Evolutionary conservation across 495 filamentous ascomycete genomes (phyloP), one percentile per base, ranked within the genome.

Genomic region (Penicillium steckii): DNA sequence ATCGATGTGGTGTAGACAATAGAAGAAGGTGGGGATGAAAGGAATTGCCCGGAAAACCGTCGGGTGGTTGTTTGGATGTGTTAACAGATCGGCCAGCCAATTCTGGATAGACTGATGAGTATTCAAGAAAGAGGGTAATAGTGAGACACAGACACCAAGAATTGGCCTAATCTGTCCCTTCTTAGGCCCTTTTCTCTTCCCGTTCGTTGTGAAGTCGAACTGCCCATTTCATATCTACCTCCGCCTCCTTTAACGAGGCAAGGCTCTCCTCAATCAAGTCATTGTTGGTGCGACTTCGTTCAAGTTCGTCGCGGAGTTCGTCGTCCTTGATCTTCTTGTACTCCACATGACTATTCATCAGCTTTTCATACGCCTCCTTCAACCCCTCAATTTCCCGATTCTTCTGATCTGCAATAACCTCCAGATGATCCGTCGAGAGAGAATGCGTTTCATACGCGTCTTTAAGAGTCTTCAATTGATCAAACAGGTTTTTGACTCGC

Each of bases 391-490:
- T 75, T 50, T 87, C 85, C 30, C 77, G 79, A 44, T 84, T 79
- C 68, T 88, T 85, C 66, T 90, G 85, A 45, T 89, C 85, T 57
- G 82, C 81, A 25, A 90, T 65, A 43, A 80, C 75, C 44, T 86
- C 76, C 26, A 90, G 69, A 53, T 80, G 78, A 38, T 83, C 80
- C 38, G 87, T 74, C 52, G 88, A 83, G 53, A 72, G 71, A 55
- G 64, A 60, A 49, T 80, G 78, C 12, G 62, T 64, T 22, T 71
- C 67, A 18, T 75, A 70, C 13, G 69, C 67, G 4, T 64, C 57
- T 17, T 71, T 65, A 24, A 85, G 56, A 4, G 60, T 55, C 25
- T 58, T 19, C 4, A 72, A 48, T 29, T 75, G 64, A 4, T 63
- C 50, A 15, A 55, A 56, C 27, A 73, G 62, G 0, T 44, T 54